Evolutionary conservation across 495 filamentous ascomycete species (phyloP).

Genomic region (Pseudotulostoma volvatum): DNA sequence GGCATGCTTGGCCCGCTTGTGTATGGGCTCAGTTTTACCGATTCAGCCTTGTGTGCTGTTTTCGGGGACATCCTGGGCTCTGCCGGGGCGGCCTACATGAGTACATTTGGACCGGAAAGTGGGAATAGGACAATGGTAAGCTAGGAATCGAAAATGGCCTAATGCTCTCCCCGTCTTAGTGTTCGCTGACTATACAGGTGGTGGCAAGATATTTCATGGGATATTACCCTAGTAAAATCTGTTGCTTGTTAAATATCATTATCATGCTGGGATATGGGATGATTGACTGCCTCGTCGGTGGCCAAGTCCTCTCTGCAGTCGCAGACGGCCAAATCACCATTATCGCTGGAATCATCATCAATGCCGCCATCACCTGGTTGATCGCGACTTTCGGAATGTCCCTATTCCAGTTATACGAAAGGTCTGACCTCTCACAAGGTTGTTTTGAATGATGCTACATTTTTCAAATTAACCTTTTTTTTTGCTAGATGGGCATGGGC

Average conservation of each 20-base stretch:
- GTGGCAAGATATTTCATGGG: slow-evolving; percentile 61
- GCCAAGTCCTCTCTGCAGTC: slow-evolving; percentile 42
- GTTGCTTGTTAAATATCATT: slow-evolving; percentile 50
- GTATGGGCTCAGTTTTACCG: slow-evolving; percentile 46
- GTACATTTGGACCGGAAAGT: slow-evolving; percentile 53
- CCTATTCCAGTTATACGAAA: slow-evolving; percentile 57
- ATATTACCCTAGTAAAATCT: slow-evolving; percentile 57
- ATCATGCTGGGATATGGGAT: slow-evolving; percentile 54
- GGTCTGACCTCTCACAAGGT: too few relatives aligned
- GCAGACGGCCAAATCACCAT: slow-evolving; percentile 41
- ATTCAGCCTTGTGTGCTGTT: slow-evolving; percentile 46
- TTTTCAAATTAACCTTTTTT: too few relatives aligned
- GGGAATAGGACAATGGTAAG: slow-evolving; percentile 56
- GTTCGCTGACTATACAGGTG: slow-evolving; percentile 33
- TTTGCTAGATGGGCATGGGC: slow-evolving; percentile 48
- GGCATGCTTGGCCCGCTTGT: slow-evolving; percentile 53
- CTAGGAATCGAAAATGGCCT: background rate
- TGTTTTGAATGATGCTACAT: background rate
- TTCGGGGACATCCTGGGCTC: slow-evolving; percentile 47
- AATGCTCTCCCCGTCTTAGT: slow-evolving; percentile 1
- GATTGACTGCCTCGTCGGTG: slow-evolving; percentile 39
- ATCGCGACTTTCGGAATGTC: slow-evolving; percentile 61
- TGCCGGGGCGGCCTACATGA: slow-evolving; percentile 48
- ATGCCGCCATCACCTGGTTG: slow-evolving; percentile 41
- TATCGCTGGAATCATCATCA: slow-evolving; percentile 52